Base-by-base conservation (phyloP, 768 basidiomycete species). In the Leccinellum rugosiceps region DNA sequence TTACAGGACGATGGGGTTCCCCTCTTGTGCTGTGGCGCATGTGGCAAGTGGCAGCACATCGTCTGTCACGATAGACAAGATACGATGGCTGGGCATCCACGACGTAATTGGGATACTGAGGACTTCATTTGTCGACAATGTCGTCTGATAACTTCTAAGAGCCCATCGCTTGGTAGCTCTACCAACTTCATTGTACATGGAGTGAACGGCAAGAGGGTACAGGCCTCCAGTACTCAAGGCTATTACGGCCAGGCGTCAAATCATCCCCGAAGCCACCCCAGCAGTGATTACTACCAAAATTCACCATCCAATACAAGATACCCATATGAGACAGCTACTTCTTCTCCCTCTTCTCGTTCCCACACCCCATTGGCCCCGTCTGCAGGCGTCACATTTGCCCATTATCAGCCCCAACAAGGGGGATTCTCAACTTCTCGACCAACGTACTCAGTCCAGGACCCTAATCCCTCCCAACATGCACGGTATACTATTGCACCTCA, bases 41-140 rank as follows among this genome's bases (percentile, higher is more conserved):
- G 94, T 71, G 81, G 79, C 14, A 85, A 85, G 70, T 97, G 94
- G 94, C 94, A 96, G 64, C 94, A 97, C 65, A 91, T 91, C 32
- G 68, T 76, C 21, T 97, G 94, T 65, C 92, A 95, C 65, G 90
- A 96, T 66, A 74, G 72, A 49, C 83, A 79, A 28, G 94, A 95
- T 70, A 72, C 75, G 30, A 73, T 77, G 21, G 80, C 82, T 45
- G 88, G 92, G 23, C 80, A 79, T 14, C 83, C 81, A 4, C 81
- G 77, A 61, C 84, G 93, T 19, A 85, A 94, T 63, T 97, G 94
- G 94, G 83, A 90, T 51, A 67, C 75, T n/a, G 90, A 89, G 53
- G 90, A 94, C 43, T 97, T 97, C 68, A 70, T 85, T 58, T 94
- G 92, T 69, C 75, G 74, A 47, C 75, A 75, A 32, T 93, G 91